phyloP scores from a whole-genome alignment of 192 early-diverging fungal species.

The Mortierella claussenii region DNA sequence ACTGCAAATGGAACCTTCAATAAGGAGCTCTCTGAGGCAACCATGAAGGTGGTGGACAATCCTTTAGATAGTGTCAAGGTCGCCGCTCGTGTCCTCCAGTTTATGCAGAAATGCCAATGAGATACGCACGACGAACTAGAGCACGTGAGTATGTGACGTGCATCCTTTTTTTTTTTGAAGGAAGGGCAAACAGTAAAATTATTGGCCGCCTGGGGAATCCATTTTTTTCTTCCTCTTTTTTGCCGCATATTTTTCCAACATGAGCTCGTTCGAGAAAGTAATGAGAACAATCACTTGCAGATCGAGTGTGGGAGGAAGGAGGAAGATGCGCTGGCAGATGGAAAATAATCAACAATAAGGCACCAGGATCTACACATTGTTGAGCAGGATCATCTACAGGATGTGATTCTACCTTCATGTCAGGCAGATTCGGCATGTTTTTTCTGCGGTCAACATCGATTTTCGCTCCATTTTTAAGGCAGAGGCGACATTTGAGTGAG shows the following conservation, averaged over 20 bases:
- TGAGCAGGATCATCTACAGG: slow-evolving; percentile 8
- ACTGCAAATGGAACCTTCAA: slow-evolving; percentile 41
- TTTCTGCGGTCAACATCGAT: no score
- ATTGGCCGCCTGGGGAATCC: slow-evolving; percentile 10
- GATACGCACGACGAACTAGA: no score
- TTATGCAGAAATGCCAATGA: no score
- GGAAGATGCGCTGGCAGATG: not conserved
- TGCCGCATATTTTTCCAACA: slow-evolving; percentile 53
- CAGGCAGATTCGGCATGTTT: no score
- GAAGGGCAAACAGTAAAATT: slow-evolving; percentile 15
- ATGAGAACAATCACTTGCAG: slow-evolving; percentile 10
- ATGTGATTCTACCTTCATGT: not conserved
- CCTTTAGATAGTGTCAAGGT: slow-evolving; percentile 24
- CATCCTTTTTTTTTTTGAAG: no score
- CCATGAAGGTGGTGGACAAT: slow-evolving; percentile 25
- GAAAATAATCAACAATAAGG: not conserved
- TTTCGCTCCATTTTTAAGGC: no score
- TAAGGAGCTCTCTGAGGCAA: slow-evolving; percentile 33
- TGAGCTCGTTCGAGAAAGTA: slow-evolving; percentile 57
- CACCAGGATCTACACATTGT: not conserved
- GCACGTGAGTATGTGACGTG: no score
- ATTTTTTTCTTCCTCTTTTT: slow-evolving; percentile 51
- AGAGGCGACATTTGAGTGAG: no score
- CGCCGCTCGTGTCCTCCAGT: slow-evolving; percentile 28
- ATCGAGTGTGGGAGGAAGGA: not conserved